Evolutionary conservation across 169 alveolate species (phyloP), one percentile per base, ranked within the genome.

Genomic region (Eimeria falciformis): DNA sequence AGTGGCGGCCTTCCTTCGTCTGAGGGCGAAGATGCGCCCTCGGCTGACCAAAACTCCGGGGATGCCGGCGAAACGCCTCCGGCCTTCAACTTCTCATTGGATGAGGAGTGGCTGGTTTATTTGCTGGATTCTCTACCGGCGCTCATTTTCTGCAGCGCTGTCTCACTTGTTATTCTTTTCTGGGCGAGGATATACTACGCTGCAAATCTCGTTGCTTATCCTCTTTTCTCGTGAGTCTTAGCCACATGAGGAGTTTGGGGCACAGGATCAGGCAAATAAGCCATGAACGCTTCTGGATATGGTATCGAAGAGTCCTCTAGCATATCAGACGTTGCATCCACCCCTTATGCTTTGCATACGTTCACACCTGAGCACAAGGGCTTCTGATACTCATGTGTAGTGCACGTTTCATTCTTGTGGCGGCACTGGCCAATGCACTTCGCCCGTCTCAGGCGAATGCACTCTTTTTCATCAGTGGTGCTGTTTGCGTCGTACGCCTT

Each of bases 161-260:
- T 85, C 37, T 85, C 91, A 3, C 83, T 85, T 45, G 78, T 85
- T 37, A 53, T 85, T 50, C 91, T 85, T 37, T 85, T 85, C 91
- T 85, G 91, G 91, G 91, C 91, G 27, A 85, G 78, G 43, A 85
- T 85, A 6, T 85, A 85, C 83, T 85, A 85, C 84, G 91, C 91
- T 17, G 91, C 84, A 2, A 65, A 62, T 6, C 91, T 85, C n/a
- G 84, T 85, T 25, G 82, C 91, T 53, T 85, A 85, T 55, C 91
- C 91, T 17, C 53, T 40, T 5, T 47, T 85, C 50, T 71, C 77
- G 91, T 85, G 45, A 43, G 84, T 23, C 43, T 11, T 4, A 21
- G 2, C 27, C 46, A 55, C 18, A 27, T 33, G 40, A 2, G 40
- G 40, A 33, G 40, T 33, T 0, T 33, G 40, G 40, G 40, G 40